Percentiles rank a stretch among this genome's conserved stretches.
Conservation (phyloP, 2,329 filamentous ascomycete genomes). For the Ceratocystis cacaofunesta region DNA sequence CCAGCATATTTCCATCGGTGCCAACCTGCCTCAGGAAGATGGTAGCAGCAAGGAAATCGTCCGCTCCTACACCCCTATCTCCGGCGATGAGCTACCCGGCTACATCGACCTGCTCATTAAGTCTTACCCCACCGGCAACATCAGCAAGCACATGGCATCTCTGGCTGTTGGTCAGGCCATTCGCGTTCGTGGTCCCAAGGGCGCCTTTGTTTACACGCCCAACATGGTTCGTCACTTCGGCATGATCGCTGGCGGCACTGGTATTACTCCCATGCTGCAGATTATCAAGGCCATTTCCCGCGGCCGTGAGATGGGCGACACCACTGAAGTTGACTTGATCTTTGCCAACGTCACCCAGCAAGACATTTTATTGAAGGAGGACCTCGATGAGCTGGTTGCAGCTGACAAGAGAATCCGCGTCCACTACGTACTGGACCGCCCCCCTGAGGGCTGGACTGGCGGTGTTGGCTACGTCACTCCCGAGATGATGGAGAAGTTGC, state of each 20-base stretch:
- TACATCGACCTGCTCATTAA: constrained; percentile 97
- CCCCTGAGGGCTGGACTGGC: constrained; percentile 78
- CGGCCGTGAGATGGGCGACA: constrained; percentile 63
- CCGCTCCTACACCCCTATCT: constrained; percentile 84
- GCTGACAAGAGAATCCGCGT: constrained; percentile 73
- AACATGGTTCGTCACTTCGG: constrained; percentile 95
- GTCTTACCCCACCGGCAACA: constrained; percentile 93
- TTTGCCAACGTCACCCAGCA: constrained; percentile 91
- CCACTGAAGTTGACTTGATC: constrained; percentile 81
- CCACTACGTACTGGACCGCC: constrained; percentile 94
- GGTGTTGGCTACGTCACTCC: constrained; percentile 88
- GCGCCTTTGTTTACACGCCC: constrained; percentile 90
- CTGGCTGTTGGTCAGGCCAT: constrained; percentile 75
- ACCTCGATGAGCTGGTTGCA: constrained; percentile 63
- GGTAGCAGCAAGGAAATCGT: constrained; percentile 71
- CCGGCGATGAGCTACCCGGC: constrained; percentile 74
- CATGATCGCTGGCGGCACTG: constrained; percentile 95
- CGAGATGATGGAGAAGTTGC: constrained; percentile 79
- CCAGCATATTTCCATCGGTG: constrained; percentile 95
- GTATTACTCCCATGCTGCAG: constrained; percentile 97
- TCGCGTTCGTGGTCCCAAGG: constrained; percentile 86
- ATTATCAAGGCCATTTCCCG: constrained; percentile 81
- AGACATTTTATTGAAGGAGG: constrained; percentile 86
- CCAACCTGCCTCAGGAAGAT: constrained; percentile 50
- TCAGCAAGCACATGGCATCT: constrained; percentile 79